Evolutionary conservation across 768 basidiomycete genomes (phyloP).

Genomic region (Podaxis pistillaris): DNA sequence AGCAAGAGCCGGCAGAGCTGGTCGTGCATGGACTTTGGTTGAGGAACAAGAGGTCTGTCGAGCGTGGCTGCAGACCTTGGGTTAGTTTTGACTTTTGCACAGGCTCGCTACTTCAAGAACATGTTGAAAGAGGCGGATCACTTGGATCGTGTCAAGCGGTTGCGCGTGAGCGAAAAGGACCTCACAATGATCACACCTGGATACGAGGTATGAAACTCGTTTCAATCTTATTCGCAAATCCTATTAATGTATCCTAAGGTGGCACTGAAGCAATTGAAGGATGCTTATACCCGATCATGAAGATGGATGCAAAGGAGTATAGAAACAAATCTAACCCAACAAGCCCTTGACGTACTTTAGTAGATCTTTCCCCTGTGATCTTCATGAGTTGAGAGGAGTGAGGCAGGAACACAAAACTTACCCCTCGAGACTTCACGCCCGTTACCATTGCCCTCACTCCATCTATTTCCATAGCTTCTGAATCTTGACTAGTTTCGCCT

Average conservation of each 20-base stretch:
- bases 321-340: conserved; percentile 42
- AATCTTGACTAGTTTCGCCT: conserved; percentile 14
- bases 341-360: conserved; percentile 70
- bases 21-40: conserved; percentile 92
- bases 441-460: conserved; percentile 74
- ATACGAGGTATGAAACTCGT: conserved; percentile 59
- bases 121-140: conserved; percentile 77
- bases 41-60: conserved; percentile 82
- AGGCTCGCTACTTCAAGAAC: conserved; percentile 87
- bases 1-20: conserved; percentile 85
- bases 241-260: conserved; percentile 21
- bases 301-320: not conserved
- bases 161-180: conserved; percentile 63
- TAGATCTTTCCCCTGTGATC: conserved; percentile 61
- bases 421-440: conserved; percentile 73
- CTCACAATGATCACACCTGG: conserved; percentile 49
- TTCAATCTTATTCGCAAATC: not conserved
- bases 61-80: not conserved
- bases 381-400: not conserved
- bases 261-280: conserved; percentile 38
- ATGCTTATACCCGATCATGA: conserved; percentile 32
- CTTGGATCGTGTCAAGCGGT: conserved; percentile 62
- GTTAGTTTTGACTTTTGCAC: conserved; percentile 7
- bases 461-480: conserved; percentile 39
- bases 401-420: conserved; percentile 34